Conservation (phyloP, 805 yeast genomes). For the Candida coquimbonensis region DNA sequence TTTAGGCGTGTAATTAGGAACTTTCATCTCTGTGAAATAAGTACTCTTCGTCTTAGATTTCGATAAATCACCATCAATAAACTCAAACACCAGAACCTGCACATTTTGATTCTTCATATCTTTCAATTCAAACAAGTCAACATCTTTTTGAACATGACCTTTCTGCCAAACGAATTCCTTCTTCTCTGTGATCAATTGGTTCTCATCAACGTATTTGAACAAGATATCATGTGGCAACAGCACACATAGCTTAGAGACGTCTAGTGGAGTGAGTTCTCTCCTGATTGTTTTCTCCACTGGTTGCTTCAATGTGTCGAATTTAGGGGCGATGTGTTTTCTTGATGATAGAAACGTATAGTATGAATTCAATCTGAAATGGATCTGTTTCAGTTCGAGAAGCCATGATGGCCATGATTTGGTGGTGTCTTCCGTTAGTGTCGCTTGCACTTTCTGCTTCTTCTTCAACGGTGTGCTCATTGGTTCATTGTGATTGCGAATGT, state of each 20-base stretch:
- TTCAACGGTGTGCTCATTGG: not conserved
- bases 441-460: not conserved
- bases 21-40: slow-evolving; percentile 36
- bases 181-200: slow-evolving; percentile 41
- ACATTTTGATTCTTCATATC: slow-evolving; percentile 27
- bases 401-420: slow-evolving; percentile 18
- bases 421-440: not conserved
- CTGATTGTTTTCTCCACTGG: slow-evolving; percentile 45
- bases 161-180: slow-evolving; percentile 30
- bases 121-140: slow-evolving; percentile 44
- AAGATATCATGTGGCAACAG: slow-evolving; percentile 64
- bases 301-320: slow-evolving; percentile 44
- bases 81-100: slow-evolving; percentile 67
- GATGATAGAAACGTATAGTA: slow-evolving; percentile 57
- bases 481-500: too few relatives aligned
- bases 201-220: slow-evolving; percentile 74
- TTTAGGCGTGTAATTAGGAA: slow-evolving; percentile 46
- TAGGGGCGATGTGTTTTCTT: slow-evolving; percentile 52
- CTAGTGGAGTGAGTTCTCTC: slow-evolving; percentile 39
- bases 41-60: slow-evolving; percentile 41
- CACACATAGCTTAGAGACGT: slow-evolving; percentile 56
- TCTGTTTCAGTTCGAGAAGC: slow-evolving; percentile 36
- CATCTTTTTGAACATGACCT: slow-evolving; percentile 51
- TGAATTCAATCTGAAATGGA: slow-evolving; percentile 49
- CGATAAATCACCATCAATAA: slow-evolving; percentile 56